Evolutionary conservation across 805 yeast genomes (phyloP), one percentile per base, ranked within the genome.

Genomic region (Metschnikowia orientalis): DNA sequence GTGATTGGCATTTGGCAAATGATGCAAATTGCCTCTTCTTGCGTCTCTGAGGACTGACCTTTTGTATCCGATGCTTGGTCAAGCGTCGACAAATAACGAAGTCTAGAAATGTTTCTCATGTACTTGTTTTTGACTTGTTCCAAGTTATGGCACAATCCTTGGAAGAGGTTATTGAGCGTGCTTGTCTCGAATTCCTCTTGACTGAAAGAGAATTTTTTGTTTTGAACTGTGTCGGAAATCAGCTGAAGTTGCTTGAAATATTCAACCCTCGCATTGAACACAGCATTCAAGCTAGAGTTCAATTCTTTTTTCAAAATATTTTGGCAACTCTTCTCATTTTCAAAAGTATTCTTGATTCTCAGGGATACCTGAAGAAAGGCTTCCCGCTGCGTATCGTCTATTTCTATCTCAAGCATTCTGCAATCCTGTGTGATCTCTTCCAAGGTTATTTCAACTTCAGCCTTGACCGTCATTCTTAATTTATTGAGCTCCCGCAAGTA

Each of bases 211-310:
- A 30, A 41, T 3, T 32, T 23, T 12, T 45, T 35, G 55, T 48
- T 38, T 6, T 71, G 71, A 21, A 90, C 89, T 25, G 79, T 78
- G 57, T 92, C 97, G 0, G 97, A 87, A 15, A 89, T 71, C 32
- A 71, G 80, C 56, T 92, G 98, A 18, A 92, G 68, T 40, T 86
- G 89, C 47, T 79, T 77, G 61, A 80, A 92, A 55, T 89, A 92
- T 26, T 73, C 82, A 23, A 90, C 72, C 32, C 90, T 76, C n/a
- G 79, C 63, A 56, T 90, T 92, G 59, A 79, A 90, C 1, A 84
- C 70, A 19, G 72, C 71, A 42, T 86, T 77, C 40, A 79, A 61
- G 26, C 64, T 61, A 13, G 72, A 69, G 24, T 73, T 65, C 9
- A 72, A 48, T 38, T 73, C 81, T 23, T 69, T 67, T 18, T 68